A percentile compares a stretch with the other conserved stretches of the same genome.
Conservation (phyloP, 257 asterid species). For the Schizonepeta tenuifolia region DNA sequence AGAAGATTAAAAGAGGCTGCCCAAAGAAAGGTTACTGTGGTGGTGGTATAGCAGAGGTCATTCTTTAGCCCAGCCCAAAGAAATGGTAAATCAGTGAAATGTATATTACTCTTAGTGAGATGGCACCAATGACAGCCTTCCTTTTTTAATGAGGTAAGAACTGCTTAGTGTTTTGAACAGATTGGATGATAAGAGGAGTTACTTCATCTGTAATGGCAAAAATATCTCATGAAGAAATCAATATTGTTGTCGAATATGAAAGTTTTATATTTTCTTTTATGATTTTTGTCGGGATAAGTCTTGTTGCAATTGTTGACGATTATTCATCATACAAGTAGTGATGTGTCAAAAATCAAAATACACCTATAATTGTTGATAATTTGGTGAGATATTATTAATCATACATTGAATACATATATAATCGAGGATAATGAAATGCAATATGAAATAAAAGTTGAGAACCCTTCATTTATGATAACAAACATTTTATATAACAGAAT, state of each 20-base stretch:
- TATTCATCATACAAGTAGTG: neutral
- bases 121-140: neutral
- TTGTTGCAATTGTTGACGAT: neutral
- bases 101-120: neutral
- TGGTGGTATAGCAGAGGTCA: neutral
- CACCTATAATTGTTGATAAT: neutral
- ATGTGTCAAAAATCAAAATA: neutral
- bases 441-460: neutral
- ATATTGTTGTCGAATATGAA: neutral
- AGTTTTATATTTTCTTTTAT: neutral
- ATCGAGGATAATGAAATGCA: neutral
- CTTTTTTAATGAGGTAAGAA: neutral
- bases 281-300: neutral
- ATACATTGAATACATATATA: neutral
- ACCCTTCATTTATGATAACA: neutral
- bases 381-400: neutral
- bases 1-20: constrained; percentile 18
- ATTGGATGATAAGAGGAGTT: neutral
- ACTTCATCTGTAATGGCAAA: neutral
- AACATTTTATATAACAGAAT: neutral
- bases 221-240: too few species aligned
- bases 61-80: neutral
- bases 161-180: constrained; percentile 33
- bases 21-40: neutral
- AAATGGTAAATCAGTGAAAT: neutral